phyloP scores from a whole-genome alignment of 1,139 yeast species.

The Blastobotrys malaysiensis region DNA sequence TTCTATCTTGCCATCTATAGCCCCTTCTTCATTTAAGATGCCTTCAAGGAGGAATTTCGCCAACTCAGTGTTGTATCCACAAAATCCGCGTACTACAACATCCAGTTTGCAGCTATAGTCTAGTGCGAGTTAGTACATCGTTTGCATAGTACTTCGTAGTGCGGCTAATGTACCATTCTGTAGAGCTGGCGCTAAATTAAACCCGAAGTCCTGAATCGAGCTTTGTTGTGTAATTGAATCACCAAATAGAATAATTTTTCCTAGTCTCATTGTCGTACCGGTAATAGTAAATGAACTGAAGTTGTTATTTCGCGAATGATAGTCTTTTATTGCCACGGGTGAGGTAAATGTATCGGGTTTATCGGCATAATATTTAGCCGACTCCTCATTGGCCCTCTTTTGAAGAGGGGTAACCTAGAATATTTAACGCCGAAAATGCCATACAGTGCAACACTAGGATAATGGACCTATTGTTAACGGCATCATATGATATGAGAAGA shows the following conservation, averaged over 20 bases:
- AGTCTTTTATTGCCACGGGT: too few relatives aligned
- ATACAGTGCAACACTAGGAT: too few relatives aligned
- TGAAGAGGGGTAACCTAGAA: too few relatives aligned
- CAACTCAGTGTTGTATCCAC: constrained; percentile 54
- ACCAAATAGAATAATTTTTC: constrained; percentile 51
- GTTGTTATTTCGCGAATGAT: too few relatives aligned
- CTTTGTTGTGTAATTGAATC: constrained; percentile 55
- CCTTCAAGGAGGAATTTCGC: constrained; percentile 17
- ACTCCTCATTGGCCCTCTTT: too few relatives aligned
- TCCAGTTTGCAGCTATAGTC: constrained; percentile 47
- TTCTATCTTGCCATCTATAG: constrained; percentile 7
- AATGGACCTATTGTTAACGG: too few relatives aligned
- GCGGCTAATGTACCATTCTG: constrained; percentile 24
- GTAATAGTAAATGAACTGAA: background rate
- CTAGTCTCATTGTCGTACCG: constrained; percentile 1
- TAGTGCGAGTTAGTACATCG: background rate
- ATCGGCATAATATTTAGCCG: too few relatives aligned
- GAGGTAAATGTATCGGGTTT: too few relatives aligned
- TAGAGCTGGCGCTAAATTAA: constrained; percentile 44
- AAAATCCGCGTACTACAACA: constrained; percentile 51
- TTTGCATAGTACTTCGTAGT: background rate
- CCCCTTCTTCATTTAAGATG: constrained; percentile 15
- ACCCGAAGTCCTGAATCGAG: constrained; percentile 34
- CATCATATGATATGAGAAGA: too few relatives aligned
- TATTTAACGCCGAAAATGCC: too few relatives aligned